A percentile compares a stretch with the other conserved stretches of the same genome.
Evolutionary conservation across 2,329 filamentous ascomycete genomes (phyloP).

Genomic region (Reticulascus tulasneorum): DNA sequence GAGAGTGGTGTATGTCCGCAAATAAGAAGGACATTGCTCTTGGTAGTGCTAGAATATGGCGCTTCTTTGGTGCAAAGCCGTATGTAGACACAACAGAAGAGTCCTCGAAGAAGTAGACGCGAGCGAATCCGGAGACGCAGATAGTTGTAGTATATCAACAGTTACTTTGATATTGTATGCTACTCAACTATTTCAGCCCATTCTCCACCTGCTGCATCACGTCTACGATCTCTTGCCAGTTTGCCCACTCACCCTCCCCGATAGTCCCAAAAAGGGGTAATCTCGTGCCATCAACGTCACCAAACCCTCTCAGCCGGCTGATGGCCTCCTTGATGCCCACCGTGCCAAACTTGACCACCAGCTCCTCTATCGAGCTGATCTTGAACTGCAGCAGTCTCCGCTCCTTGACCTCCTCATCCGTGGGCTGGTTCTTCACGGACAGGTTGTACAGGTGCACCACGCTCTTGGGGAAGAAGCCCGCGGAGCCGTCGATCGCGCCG

Average conservation of each 20-base stretch:
- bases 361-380: conserved; percentile 58
- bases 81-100: no score
- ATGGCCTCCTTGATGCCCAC: conserved; percentile 64
- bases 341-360: conserved; percentile 56
- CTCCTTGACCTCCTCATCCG: conserved; percentile 41
- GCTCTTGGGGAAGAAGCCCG: conserved; percentile 59
- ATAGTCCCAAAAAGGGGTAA: conserved; percentile 56
- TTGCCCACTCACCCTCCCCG: conserved; percentile 53
- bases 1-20: no score
- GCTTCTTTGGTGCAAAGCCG: no score
- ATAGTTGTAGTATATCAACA: no score
- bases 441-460: conserved; percentile 55
- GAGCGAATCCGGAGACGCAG: no score
- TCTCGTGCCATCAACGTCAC: conserved; percentile 55
- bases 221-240: conserved; percentile 42
- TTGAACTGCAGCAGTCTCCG: conserved; percentile 55
- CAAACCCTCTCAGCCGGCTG: conserved; percentile 54
- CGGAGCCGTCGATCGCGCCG: conserved; percentile 59
- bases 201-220: conserved; percentile 40
- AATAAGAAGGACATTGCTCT: no score
- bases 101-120: no score
- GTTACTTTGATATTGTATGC: no score
- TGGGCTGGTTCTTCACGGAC: conserved; percentile 21
- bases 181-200: no score
- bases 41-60: no score